Base-by-base conservation (phyloP, 108 stramenopile species). In the Epithemia pelagica region DNA sequence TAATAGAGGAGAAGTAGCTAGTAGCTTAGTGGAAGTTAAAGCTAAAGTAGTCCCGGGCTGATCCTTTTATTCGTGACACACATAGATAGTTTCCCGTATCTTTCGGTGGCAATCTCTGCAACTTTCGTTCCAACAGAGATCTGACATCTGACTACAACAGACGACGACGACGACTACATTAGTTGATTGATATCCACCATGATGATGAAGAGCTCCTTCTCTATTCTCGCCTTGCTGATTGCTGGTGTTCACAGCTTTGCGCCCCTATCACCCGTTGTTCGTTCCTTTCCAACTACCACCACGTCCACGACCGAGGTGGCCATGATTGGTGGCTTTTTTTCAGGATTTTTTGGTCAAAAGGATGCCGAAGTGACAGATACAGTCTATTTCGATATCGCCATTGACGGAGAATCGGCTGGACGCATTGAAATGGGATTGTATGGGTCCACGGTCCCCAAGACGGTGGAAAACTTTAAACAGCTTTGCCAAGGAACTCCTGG, bases 371-470 rank as follows among this genome's bases (percentile, higher is more conserved):
- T 97, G 25, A 97, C 96, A 27, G 79, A 90, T 30, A 94, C 85
- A 7, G 94, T 95, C 59, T 97, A 77, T 73, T 97, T 97, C 71
- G 96, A 97, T 70, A 71, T 97, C 33, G 68, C 78, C 26, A 82
- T 92, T 64, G 87, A 76, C 33, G 92, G 88, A 19, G 60, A 87
- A 33, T 33, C 87, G 0, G 72, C 86, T 2, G 91, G 91, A 24
- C 79, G 94, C 20, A 77, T 94, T 54, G 89, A 94, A 70, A 86
- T 98, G 76, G 95, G 95, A 61, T 72, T 98, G 24, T 98, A 89
- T 72, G 96, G 92, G 10, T 78, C 77, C 22, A 76, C 76, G 20
- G 80, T 82, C 7, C 98, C 98, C 58, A 96, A 93, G 73, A 98
- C 98, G 32, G 83, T 72, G 21, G 94, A 89, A 31, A 95, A 91